phyloP scores from a whole-genome alignment of 2,329 filamentous ascomycete species.

The Scolecobasidium constrictum region DNA sequence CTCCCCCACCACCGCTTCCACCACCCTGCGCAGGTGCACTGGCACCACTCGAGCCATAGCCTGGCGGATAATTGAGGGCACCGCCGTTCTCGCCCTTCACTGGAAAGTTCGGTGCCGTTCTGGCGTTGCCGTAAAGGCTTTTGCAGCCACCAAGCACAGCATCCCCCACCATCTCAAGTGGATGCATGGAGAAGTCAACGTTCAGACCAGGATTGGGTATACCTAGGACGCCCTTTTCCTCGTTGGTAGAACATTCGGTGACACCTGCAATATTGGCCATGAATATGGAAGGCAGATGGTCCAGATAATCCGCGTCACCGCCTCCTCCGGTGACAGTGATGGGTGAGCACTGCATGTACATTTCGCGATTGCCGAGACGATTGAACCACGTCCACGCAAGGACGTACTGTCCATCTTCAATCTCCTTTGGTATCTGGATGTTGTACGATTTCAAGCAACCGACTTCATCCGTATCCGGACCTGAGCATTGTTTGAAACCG shows the following conservation, averaged over 20 bases:
- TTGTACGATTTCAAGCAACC: conserved; percentile 44
- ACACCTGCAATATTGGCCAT: conserved; percentile 50
- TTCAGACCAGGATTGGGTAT: conserved; percentile 50
- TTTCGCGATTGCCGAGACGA: conserved; percentile 76
- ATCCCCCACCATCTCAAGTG: background rate
- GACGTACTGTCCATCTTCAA: conserved; percentile 63
- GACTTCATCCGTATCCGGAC: conserved; percentile 46
- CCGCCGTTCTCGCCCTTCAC: too few relatives aligned
- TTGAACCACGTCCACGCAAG: conserved; percentile 93
- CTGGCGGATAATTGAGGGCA: too few relatives aligned
- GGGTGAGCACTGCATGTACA: conserved; percentile 94
- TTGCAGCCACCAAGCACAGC: background rate
- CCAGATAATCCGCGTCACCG: conserved; percentile 32
- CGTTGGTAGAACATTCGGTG: conserved; percentile 44
- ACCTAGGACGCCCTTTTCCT: conserved; percentile 39
- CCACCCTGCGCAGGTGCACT: too few relatives aligned
- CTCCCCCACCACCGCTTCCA: too few relatives aligned
- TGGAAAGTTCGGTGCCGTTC: too few relatives aligned
- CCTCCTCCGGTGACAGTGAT: conserved; percentile 47
- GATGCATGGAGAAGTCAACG: conserved; percentile 1
- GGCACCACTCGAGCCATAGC: too few relatives aligned
- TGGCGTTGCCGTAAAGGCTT: background rate
- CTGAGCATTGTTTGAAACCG: background rate
- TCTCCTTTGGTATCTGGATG: conserved; percentile 60
- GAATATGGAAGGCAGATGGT: conserved; percentile 58